Base-by-base conservation (phyloP, 78 protist genomes). In the Dictyostelium firmibasis region DNA sequence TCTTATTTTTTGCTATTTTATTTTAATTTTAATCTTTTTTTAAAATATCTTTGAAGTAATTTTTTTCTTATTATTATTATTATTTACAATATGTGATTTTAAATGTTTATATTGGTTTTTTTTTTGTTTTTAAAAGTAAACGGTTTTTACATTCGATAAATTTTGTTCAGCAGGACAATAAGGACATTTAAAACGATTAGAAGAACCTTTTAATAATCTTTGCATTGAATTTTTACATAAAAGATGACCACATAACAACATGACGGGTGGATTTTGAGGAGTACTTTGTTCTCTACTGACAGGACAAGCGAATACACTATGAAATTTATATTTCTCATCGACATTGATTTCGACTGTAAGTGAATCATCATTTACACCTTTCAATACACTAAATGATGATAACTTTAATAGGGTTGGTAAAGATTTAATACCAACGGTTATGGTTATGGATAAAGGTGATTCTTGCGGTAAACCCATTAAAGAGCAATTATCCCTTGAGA, bases 261-360 rank as follows among this genome's bases (percentile, higher is more conserved):
- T 7, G 44, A 97, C 94, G 8, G 99, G 98, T 35, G 98, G 98
- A 87, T 98, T 98, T 36, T 75, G 88, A 10, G 50, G 72, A 0
- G 98, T 91, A 31, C 96, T 25, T 75, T 93, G 97, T 67, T 97
- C 98, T 9, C 97, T n/a, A 9, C 98, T 91, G 1, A 98, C 98
- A 62, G 99, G 99, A 91, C 99, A 98, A 20, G 97, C 94, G 36
- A 98, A 97, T 11, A 97, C 74, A 33, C 96, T 85, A 84, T 97
- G 98, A 74, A 43, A 96, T 27, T 93, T 84, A 53, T 92, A 84
- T 25, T 44, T 27, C 31, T 92, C 91, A 53, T 60, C 92, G 2
- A 86, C 92, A 33, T 82, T 67, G 25, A 93, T 47, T 18, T 93
- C 96, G 2, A 93, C 89, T 1, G 91, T 86, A 3, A 93, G 64